These are phyloP conservation scores for Citrus cavaleriei DNA, from an alignment of 345 rosid genomes.

Conservation along the genomic window DNA sequence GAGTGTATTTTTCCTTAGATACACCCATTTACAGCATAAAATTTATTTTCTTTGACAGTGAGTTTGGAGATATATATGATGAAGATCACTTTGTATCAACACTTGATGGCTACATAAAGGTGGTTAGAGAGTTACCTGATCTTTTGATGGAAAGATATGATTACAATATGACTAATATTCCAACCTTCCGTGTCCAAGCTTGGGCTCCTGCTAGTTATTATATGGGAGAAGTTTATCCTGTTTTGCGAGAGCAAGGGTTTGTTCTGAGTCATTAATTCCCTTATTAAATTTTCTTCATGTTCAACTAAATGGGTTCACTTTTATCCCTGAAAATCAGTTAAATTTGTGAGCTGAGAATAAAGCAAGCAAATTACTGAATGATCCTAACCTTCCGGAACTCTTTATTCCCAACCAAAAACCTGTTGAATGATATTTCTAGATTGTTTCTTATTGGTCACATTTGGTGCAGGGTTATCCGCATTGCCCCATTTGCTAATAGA, in stretches of 20 bases:
- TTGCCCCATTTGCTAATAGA: conserved; percentile 94
- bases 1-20: neutral
- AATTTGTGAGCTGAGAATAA: neutral
- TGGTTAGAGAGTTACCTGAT: conserved; percentile 71
- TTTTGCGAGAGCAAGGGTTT: conserved; percentile 71
- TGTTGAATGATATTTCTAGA: neutral
- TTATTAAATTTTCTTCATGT: neutral
- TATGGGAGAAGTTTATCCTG: conserved; percentile 56
- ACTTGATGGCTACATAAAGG: conserved; percentile 63
- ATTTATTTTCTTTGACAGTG: conserved; percentile 44
- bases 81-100: conserved; percentile 70
- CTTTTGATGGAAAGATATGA: conserved; percentile 56
- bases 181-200: conserved; percentile 62
- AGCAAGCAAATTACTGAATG: neutral
- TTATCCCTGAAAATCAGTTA: neutral
- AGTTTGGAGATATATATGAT: conserved; percentile 77
- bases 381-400: neutral
- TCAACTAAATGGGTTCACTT: neutral
- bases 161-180: conserved; percentile 56
- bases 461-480: conserved; percentile 68
- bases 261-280: conserved; percentile 10
- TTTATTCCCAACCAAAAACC: conserved; percentile 6
- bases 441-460: conserved; percentile 16
- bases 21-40: neutral
- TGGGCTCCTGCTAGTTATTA: conserved; percentile 81